Base-by-base conservation (phyloP, 169 alveolate genomes). In the Eimeria maxima region DNA sequence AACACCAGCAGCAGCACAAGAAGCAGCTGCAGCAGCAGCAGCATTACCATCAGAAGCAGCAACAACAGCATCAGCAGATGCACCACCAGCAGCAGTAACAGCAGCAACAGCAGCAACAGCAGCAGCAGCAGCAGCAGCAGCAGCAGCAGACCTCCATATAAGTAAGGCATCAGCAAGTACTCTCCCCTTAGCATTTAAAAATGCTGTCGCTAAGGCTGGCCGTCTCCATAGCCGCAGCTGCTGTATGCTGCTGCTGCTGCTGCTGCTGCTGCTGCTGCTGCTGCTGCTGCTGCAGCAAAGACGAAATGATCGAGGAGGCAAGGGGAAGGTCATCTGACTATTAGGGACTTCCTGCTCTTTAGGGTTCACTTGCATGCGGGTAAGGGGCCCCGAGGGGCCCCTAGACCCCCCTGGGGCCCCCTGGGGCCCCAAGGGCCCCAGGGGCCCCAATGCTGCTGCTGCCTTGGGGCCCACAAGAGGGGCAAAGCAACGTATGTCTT, bases 161-260 rank as follows among this genome's bases (percentile, higher is more conserved):
- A 81, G 13, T 33, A 81, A 45, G 3, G 90, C 90, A 81, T 81
- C 90, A 1, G 90, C 90, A 24, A 81, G 71, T 7, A 81, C 90
- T 81, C 90, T 7, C n/a, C 90, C 90, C 71, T 81, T 81, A 16
- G 90, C 67, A 50, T 47, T 81, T 50, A 81, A 81, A 33, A 81
- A 50, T 13, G 90, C 73, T 18, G 90, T 33, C 5, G 90, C 90
- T 50, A 81, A 24, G 5, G 90, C 90, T 20, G 90, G 90, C 24
- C 90, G 90, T 18, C 90, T 6, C 90, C 90, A 81, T n/a, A 81
- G 90, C 29, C 90, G 44, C 73, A 81, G 90, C 90, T 45, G 90
- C 73, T 47, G 90, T 7, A 76, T 80, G 90, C 90, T 47, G 90
- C 50, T 81, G 90, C 71, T 81, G 90, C 90, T 81, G 90, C 73